These are phyloP conservation scores for Dryas octopetala DNA, from an alignment of 306 rosid genomes.

Conservation along the genomic window DNA sequence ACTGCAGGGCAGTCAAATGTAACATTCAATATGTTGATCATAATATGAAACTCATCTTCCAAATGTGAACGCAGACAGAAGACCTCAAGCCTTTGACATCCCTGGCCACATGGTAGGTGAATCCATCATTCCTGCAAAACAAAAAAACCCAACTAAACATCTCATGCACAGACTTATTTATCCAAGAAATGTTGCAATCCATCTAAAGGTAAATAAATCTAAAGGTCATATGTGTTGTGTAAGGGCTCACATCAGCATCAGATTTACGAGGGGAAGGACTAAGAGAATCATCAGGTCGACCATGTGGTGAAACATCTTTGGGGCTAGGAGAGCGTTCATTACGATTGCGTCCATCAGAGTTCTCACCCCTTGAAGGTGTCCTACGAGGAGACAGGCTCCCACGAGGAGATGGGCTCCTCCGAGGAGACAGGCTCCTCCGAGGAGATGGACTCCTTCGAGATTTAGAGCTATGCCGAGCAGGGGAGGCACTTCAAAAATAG, in stretches of 20 bases:
- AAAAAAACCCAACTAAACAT: conserved; percentile 13
- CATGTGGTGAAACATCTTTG: conserved; percentile 42
- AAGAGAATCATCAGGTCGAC: conserved; percentile 44
- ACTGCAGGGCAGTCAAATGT: conserved; percentile 34
- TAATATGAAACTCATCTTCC: conserved; percentile 26
- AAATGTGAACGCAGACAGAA: conserved; percentile 14
- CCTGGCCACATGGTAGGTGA: background rate
- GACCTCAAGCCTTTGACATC: conserved; percentile 13
- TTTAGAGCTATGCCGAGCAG: conserved; percentile 37
- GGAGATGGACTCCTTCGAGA: conserved; percentile 19
- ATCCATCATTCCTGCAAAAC: conserved; percentile 47
- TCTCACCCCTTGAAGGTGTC: conserved; percentile 41
- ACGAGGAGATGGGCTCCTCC: conserved; percentile 35
- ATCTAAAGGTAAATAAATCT: background rate
- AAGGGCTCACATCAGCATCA: conserved; percentile 57
- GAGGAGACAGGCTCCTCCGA: conserved; percentile 30
- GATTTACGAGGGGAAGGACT: conserved; percentile 57
- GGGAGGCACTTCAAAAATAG: conserved; percentile 41
- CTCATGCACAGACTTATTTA: background rate
- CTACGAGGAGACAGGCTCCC: conserved; percentile 47
- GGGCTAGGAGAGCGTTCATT: conserved; percentile 40
- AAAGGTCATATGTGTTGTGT: background rate
- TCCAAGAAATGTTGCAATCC: background rate
- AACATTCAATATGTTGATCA: conserved; percentile 36
- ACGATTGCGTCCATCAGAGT: conserved; percentile 34